phyloP scores from a whole-genome alignment of 2,329 filamentous ascomycete species.

The Chrysoporthe puriensis region DNA sequence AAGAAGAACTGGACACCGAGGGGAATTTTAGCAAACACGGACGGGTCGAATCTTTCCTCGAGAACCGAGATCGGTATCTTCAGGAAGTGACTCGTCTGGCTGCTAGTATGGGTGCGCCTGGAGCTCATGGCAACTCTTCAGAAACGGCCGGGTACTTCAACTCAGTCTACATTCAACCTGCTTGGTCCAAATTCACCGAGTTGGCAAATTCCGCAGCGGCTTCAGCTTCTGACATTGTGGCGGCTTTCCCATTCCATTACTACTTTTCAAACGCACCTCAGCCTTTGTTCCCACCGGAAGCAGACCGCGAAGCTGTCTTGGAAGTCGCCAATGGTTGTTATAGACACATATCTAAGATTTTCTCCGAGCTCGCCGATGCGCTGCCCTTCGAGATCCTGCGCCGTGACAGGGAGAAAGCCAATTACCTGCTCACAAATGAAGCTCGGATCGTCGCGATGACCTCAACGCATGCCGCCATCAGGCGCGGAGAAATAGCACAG shows the following conservation, averaged over 20 bases:
- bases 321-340: constrained; percentile 86
- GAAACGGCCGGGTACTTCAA: constrained; percentile 98
- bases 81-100: constrained; percentile 86
- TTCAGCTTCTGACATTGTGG: constrained; percentile 64
- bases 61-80: constrained; percentile 79
- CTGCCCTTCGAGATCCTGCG: constrained; percentile 93
- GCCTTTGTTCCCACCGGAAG: constrained; percentile 74
- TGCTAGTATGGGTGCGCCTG: constrained; percentile 80
- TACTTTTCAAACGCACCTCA: constrained; percentile 90
- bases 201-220: constrained; percentile 58
- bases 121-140: constrained; percentile 93
- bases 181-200: constrained; percentile 85
- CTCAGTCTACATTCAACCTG: constrained; percentile 83
- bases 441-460: constrained; percentile 99
- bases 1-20: constrained; percentile 88
- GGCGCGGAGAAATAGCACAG: constrained; percentile 83
- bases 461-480: constrained; percentile 95
- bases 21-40: constrained; percentile 92
- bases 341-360: constrained; percentile 85
- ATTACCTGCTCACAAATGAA: constrained; percentile 92
- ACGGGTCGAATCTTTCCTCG: constrained; percentile 91
- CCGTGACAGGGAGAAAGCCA: constrained; percentile 87
- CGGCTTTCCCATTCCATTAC: constrained; percentile 81
- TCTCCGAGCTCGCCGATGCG: constrained; percentile 89
- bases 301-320: constrained; percentile 67